phyloP scores from a whole-genome alignment of 768 basidiomycete species.

The Infundibulicybe gibba region DNA sequence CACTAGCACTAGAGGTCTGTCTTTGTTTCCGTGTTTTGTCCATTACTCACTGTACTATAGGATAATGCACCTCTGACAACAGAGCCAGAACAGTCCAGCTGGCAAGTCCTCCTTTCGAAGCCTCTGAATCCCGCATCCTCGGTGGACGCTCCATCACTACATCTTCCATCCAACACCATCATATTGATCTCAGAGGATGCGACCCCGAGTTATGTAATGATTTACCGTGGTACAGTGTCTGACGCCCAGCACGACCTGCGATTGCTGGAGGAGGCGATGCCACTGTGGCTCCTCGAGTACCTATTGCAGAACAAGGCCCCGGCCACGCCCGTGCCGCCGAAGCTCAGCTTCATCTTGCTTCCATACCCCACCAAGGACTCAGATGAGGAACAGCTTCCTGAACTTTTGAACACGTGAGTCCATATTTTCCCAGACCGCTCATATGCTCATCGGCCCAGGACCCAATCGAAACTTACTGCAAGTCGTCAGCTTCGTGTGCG shows the following conservation, averaged over 20 bases:
- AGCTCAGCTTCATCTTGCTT: conserved; percentile 87
- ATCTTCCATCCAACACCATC: conserved; percentile 54
- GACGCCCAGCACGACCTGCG: conserved; percentile 38
- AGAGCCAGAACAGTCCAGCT: conserved; percentile 39
- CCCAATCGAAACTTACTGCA: conserved; percentile 86
- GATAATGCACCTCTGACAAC: conserved; percentile 13
- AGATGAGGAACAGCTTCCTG: conserved; percentile 62
- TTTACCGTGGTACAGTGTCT: conserved; percentile 73
- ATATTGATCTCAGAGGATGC: conserved; percentile 83
- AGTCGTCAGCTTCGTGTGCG: conserved; percentile 80
- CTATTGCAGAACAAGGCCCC: conserved; percentile 65
- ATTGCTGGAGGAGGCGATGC: conserved; percentile 71
- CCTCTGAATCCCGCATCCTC: conserved; percentile 64
- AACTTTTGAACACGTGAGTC: conserved; percentile 82
- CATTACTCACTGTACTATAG: conserved; percentile 6
- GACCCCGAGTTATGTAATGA: conserved; percentile 65
- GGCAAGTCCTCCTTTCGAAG: conserved; percentile 52
- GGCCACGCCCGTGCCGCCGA: conserved; percentile 48
- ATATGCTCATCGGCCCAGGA: conserved; percentile 27
- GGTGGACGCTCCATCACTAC: conserved; percentile 66
- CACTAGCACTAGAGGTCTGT: conserved; percentile 13
- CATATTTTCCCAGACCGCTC: background rate
- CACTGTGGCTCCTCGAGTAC: conserved; percentile 88
- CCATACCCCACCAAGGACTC: conserved; percentile 66
- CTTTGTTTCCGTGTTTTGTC: background rate